Base-by-base conservation (phyloP, 139 green algal genomes). In the Choricystis sp. region DNA sequence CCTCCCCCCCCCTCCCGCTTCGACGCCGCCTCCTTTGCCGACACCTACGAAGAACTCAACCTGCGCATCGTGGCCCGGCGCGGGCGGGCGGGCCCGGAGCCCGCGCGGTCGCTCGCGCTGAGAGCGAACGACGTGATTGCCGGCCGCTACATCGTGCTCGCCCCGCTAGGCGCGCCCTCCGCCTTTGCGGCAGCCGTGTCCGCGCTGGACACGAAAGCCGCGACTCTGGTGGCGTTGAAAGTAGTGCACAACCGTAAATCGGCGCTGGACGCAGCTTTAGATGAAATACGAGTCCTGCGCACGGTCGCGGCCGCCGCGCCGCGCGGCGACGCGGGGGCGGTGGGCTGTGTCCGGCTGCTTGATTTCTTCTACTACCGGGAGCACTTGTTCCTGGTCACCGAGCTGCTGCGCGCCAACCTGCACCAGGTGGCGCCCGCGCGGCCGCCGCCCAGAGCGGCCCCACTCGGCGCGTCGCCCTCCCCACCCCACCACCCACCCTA, bases 311-410 rank as follows among this genome's bases (percentile, higher is more conserved):
- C 62, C 19, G 70, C 81, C 19, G 92, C 97, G 74, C 90, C 91
- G 3, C 66, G 79, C 3, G 91, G 97, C 60, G 77, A 91, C 66
- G 66, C 87, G 28, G 79, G 84, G 69, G 77, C 97, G 27, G n/a
- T n/a, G n/a, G n/a, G n/a, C n/a, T n/a, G n/a, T n/a, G 82, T 98
- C 66, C 78, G 89, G 19, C 78, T 97, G 56, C 90, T 90, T 67
- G 90, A 98, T 75, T 96, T 85, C 74, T 97, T 97, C 66, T 98
- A 98, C 77, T 92, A 89, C 67, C 86, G 87, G 81, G 92, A 98
- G 78, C 92, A 98, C 67, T 78, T 98, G 26, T 87, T 97, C 74
- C 85, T 98, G 28, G 89, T 96, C 40, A 94, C 81, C 62, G 92
- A 98, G 83, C 81, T 98, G 64, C 84, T 98, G 66, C 80, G 86